These are phyloP conservation scores for Venturia aucupariae DNA, from an alignment of 2,329 filamentous ascomycete genomes.

Conservation along the genomic window DNA sequence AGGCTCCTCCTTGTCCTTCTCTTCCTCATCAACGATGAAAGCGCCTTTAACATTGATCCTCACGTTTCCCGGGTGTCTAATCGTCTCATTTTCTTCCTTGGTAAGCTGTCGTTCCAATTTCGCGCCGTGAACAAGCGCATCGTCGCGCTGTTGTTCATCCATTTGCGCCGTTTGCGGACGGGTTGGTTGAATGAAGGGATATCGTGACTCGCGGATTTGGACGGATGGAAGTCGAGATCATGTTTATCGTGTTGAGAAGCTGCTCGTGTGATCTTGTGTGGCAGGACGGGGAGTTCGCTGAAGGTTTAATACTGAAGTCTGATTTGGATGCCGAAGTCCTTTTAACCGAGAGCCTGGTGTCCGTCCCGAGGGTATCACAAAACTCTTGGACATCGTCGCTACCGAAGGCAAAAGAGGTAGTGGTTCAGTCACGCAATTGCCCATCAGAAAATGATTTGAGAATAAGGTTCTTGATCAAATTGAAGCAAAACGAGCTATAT, in stretches of 20 bases:
- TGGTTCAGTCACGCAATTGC: background rate
- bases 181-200: background rate
- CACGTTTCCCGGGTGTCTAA: conserved; percentile 56
- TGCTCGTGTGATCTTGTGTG: conserved; percentile 1
- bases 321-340: background rate
- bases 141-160: conserved; percentile 6
- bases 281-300: conserved; percentile 11
- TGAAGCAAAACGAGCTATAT: background rate
- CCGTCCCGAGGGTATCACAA: background rate
- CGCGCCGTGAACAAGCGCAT: conserved; percentile 5
- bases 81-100: conserved; percentile 23
- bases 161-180: background rate
- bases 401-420: background rate
- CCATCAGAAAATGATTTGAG: background rate
- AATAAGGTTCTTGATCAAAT: background rate
- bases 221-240: background rate
- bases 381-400: background rate
- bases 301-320: conserved; percentile 13
- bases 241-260: background rate
- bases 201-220: background rate
- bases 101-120: conserved; percentile 8
- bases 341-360: background rate
- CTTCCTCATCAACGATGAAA: conserved; percentile 84
- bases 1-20: conserved; percentile 24
- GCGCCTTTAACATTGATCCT: conserved; percentile 95